Conservation (phyloP, 2,329 filamentous ascomycete genomes). For the Talaromyces funiculosus region DNA sequence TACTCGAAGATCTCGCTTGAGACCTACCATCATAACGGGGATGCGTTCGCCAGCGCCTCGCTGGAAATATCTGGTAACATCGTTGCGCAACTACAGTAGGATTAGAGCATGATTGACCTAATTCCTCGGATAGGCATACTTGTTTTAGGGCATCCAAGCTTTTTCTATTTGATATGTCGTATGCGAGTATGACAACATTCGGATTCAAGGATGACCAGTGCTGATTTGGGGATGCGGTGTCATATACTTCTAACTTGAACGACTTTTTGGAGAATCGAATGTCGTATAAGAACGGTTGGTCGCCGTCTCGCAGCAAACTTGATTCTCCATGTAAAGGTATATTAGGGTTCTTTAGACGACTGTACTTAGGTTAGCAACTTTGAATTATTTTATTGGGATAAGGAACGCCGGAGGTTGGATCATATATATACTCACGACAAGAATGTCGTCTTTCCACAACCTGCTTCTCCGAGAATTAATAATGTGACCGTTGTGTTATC, state of each 20-base stretch:
- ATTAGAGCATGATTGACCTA: neutral
- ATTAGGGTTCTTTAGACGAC: conserved; percentile 18
- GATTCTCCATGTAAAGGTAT: conserved; percentile 19
- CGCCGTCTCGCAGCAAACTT: conserved; percentile 46
- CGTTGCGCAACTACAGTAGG: conserved; percentile 36
- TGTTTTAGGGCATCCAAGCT: conserved; percentile 45
- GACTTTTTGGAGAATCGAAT: conserved; percentile 52
- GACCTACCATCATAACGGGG: conserved; percentile 54
- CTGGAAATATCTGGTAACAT: conserved; percentile 48
- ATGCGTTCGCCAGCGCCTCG: conserved; percentile 39
- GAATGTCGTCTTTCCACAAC: conserved; percentile 59
- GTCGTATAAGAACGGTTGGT: conserved; percentile 57
- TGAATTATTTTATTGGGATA: neutral
- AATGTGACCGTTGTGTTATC: conserved; percentile 31
- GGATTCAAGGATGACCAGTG: conserved; percentile 51
- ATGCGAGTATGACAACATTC: conserved; percentile 54
- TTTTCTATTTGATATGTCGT: conserved; percentile 50
- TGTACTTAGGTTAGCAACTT: neutral
- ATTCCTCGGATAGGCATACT: conserved; percentile 18
- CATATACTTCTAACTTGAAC: conserved; percentile 52
- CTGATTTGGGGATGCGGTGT: conserved; percentile 53
- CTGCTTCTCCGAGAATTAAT: conserved; percentile 54
- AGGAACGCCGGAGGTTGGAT: neutral
- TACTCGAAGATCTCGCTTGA: conserved; percentile 53
- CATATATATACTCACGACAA: conserved; percentile 48